Evolutionary conservation across 345 rosid genomes (phyloP).

Genomic region (Lepidium aucheri): DNA sequence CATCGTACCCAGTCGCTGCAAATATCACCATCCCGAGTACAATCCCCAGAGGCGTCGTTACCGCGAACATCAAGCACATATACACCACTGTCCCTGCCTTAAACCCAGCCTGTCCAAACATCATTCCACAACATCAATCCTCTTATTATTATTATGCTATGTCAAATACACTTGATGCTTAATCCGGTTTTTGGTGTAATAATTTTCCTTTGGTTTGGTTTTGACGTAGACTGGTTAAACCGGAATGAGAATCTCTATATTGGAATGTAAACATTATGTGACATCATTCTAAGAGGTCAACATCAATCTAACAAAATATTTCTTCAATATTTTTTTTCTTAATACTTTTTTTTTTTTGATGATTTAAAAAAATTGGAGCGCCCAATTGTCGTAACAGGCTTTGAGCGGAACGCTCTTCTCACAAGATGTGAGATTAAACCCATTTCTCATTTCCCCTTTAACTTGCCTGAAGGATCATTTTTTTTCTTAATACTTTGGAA

Average conservation of each 20-base stretch:
- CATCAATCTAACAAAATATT: background rate
- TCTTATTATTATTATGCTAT: background rate
- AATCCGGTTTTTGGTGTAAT: background rate
- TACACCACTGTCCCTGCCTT: conserved; percentile 56
- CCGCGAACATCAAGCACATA: conserved; percentile 91
- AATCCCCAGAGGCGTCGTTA: conserved; percentile 85
- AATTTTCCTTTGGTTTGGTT: background rate
- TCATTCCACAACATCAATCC: background rate
- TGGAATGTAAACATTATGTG: conserved; percentile 8
- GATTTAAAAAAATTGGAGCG: too few species aligned
- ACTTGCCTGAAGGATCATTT: too few species aligned
- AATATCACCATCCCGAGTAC: conserved; percentile 76
- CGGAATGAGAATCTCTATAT: background rate
- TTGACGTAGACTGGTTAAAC: background rate
- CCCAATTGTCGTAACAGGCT: too few species aligned
- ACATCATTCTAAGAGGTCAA: conserved; percentile 5
- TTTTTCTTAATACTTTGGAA: background rate
- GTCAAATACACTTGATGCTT: background rate
- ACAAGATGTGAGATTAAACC: too few species aligned
- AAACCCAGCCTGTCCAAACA: conserved; percentile 68
- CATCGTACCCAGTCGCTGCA: conserved; percentile 71
- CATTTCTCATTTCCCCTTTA: too few species aligned
- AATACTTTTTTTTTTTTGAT: too few species aligned
- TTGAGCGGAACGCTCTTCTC: too few species aligned
- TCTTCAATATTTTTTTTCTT: too few species aligned